Conservation (phyloP, 345 rosid genomes). For the Hibiscus syriacus region DNA sequence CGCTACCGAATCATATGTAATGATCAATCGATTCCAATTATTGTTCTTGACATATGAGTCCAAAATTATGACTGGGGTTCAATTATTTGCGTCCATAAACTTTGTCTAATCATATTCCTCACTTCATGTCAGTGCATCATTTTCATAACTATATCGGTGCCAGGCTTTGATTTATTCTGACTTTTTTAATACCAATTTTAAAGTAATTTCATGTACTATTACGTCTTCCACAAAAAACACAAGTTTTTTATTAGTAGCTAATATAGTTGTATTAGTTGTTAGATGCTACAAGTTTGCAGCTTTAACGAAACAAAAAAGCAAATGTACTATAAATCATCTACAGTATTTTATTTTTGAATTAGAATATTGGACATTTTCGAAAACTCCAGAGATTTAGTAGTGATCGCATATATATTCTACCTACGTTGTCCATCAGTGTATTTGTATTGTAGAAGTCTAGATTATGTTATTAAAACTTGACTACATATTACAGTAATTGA, state of each 20-base stretch:
- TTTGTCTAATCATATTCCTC: background rate
- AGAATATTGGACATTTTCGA: constrained; percentile 36
- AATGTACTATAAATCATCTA: constrained; percentile 20
- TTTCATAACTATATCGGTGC: background rate
- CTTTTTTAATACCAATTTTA: background rate
- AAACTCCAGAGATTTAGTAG: no score
- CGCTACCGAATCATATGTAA: constrained; percentile 27
- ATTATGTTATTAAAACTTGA: no score
- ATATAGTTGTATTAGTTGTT: no score
- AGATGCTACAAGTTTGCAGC: constrained; percentile 3
- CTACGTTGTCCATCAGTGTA: no score
- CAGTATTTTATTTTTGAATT: no score
- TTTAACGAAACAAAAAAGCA: background rate
- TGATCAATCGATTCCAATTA: constrained; percentile 17
- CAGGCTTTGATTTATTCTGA: background rate
- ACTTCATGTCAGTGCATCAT: background rate
- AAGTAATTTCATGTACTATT: background rate
- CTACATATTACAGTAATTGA: no score
- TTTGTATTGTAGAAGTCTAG: no score
- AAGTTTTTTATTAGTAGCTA: no score
- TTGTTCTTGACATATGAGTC: constrained; percentile 26
- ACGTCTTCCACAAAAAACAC: background rate
- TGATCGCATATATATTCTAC: no score
- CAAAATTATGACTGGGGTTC: constrained; percentile 18
- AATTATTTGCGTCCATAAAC: constrained; percentile 14